These are phyloP conservation scores for Apophysomyces sp. DNA, from an alignment of 371 early-diverging fungal genomes.

Conservation along the genomic window DNA sequence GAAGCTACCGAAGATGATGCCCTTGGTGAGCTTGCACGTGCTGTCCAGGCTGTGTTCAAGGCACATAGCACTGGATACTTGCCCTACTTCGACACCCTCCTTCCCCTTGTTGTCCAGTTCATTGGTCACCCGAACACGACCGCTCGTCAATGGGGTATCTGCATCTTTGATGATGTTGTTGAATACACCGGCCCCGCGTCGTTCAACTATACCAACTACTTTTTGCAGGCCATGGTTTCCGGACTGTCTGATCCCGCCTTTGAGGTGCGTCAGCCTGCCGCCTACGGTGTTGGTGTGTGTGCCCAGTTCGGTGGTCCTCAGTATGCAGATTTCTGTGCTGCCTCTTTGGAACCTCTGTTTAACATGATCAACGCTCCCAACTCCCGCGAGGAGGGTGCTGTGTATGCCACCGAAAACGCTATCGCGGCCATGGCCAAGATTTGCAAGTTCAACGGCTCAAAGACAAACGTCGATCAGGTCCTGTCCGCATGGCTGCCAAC, in stretches of 20 bases:
- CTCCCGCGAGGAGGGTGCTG: slow-evolving; percentile 68
- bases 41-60: slow-evolving; percentile 75
- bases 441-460: slow-evolving; percentile 59
- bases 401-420: slow-evolving; percentile 88
- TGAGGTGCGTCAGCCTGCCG: slow-evolving; percentile 90
- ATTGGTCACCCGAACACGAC: slow-evolving; percentile 63
- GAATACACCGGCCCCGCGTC: slow-evolving; percentile 86
- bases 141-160: slow-evolving; percentile 88
- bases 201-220: slow-evolving; percentile 68
- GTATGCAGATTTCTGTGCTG: slow-evolving; percentile 67
- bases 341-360: slow-evolving; percentile 65
- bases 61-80: slow-evolving; percentile 71
- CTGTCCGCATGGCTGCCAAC: slow-evolving; percentile 75
- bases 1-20: slow-evolving; percentile 83
- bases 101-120: slow-evolving; percentile 67
- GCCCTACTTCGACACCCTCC: slow-evolving; percentile 75
- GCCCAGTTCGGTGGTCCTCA: slow-evolving; percentile 83
- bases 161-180: slow-evolving; percentile 88
- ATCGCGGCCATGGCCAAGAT: slow-evolving; percentile 90
- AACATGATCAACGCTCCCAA: slow-evolving; percentile 64
- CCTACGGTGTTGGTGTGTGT: slow-evolving; percentile 89
- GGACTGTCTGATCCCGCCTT: slow-evolving; percentile 62
- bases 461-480: slow-evolving; percentile 64
- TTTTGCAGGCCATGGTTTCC: slow-evolving; percentile 66
- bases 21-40: slow-evolving; percentile 72